Evolutionary conservation across 2,329 filamentous ascomycete species (phyloP), one percentile per base, ranked within the genome.

Genomic region (Bipolaris gigantea): DNA sequence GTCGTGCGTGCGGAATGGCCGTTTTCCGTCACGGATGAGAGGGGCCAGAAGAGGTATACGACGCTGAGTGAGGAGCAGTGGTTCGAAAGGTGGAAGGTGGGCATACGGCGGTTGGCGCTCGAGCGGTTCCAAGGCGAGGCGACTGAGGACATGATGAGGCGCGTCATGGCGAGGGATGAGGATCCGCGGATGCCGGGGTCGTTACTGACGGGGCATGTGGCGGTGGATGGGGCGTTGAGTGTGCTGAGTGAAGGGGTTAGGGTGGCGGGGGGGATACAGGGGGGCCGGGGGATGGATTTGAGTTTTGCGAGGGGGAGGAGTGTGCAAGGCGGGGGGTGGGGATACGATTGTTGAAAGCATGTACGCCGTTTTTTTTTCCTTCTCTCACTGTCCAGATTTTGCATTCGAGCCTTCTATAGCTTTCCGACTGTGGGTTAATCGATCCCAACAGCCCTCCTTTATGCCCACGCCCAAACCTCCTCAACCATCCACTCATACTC

Each of bases 1-100:
- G 85, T 89, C 2, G 80, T 84, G 3, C 76, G 79, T 19, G 81
- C 82, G 0, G 79, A 86, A 32, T 92, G 87, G 86, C 72, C 77
- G 1, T 86, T 81, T 60, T 83, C 81, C 3, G 64, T 69, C 4
- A 57, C 65, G 9, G 67, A 69, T 25, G 60, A 55, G 2, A 50
- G 71, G 23, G 78, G 65, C 3, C 48, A 49, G 15, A 80, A 75
- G 59, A 69, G 74, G 21, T 89, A 85, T 62, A 80, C 82, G 0
- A 74, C 73, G 1, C 60, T 80, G 15, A 76, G 69, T 27, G 81
- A 83, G 61, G 68, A 74, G 36, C 80, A 85, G 57, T 88, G 85
- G 83, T 84, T 85, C 60, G 80, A 83, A 53, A 73, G 83, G 51
- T 90, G 88, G 85, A 80, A 78, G 8, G 76, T 81, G 5, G 80